Evolutionary conservation across 192 early-diverging fungal genomes (phyloP), one percentile per base, ranked within the genome.

Genomic region (Coemansia sp.): DNA sequence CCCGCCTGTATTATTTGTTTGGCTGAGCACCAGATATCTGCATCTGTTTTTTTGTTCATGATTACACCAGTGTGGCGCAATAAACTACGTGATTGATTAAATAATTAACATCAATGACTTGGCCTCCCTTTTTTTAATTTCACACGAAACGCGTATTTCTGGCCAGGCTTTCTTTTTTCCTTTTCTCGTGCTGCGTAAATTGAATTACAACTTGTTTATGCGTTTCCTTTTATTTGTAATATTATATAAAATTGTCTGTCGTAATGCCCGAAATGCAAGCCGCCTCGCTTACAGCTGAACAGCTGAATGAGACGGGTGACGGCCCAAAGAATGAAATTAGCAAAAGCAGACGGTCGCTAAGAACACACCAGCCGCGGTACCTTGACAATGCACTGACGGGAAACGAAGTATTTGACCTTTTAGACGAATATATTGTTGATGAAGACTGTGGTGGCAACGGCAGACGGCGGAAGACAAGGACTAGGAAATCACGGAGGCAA

Each of bases 361-460:
- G 78, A 2, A 69, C 70, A 56, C 70, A 69, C 28, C 67, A 62
- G 5, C 79, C 67, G 9, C 74, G 73, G 20, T 67, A 73, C 43
- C 35, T 76, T 15, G 74, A 72, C 45, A 76, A 73, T 33, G 20
- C 74, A 16, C 64, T 76, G 5, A 76, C 79, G 1, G 74, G 74
- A 34, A 67, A 81, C 56, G 79, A 76, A 15, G 74, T 81, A n/a
- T 68, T 81, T 26, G 74, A 81, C 23, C 60, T 76, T 1, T 60
- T 81, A 10, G 79, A 81, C 43, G 70, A 76, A 18, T 74, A 55
- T 63, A 77, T 77, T 16, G 43, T 67, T 48, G 71, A 77, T 21
- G 61, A 61, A 37, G 29, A 66, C 1, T 57, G 52, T 30, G 7
- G 8, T 10, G 51, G 45, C 21, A 48, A 20, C 18, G 13, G 28